These are phyloP conservation scores for Mucor lusitanicus DNA, from an alignment of 371 early-diverging fungal species.

Conservation along the genomic window DNA sequence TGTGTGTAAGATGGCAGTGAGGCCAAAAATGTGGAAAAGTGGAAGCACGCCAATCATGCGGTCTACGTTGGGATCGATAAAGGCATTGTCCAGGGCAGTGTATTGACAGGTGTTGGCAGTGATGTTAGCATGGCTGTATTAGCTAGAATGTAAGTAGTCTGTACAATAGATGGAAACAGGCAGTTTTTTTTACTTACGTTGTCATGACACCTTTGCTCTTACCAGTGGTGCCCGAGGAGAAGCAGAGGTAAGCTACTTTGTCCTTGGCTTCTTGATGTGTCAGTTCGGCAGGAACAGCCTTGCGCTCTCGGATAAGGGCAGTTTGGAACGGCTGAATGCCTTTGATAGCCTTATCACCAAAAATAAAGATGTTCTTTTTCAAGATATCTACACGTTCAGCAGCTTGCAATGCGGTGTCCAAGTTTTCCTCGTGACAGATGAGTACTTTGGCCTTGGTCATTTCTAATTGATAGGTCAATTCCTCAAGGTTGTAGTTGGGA, in stretches of 20 bases:
- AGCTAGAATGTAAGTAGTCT: too few relatives aligned
- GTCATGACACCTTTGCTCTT: constrained; percentile 80
- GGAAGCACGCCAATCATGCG: constrained; percentile 68
- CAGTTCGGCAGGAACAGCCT: constrained; percentile 21
- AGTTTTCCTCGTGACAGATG: constrained; percentile 48
- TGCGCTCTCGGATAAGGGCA: constrained; percentile 11
- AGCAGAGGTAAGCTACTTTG: constrained; percentile 70
- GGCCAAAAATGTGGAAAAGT: constrained; percentile 70
- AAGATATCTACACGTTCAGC: constrained; percentile 59
- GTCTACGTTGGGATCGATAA: constrained; percentile 18
- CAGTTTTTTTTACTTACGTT: constrained; percentile 56
- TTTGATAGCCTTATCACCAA: constrained; percentile 53
- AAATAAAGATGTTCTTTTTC: constrained; percentile 54
- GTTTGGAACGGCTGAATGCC: constrained; percentile 44
- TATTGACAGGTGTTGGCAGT: constrained; percentile 68
- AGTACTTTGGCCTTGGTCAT: constrained; percentile 67
- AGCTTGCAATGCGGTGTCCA: constrained; percentile 56
- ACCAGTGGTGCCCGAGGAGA: constrained; percentile 54
- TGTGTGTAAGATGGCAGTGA: constrained; percentile 28
- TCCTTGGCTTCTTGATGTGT: constrained; percentile 31
- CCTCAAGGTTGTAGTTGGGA: constrained; percentile 73
- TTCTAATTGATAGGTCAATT: constrained; percentile 71
- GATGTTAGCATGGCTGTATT: constrained; percentile 72
- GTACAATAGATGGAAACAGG: too few relatives aligned
- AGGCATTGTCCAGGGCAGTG: constrained; percentile 21